Base-by-base conservation (phyloP, 1,284 basidiomycete species). In the Irpex sp. region DNA sequence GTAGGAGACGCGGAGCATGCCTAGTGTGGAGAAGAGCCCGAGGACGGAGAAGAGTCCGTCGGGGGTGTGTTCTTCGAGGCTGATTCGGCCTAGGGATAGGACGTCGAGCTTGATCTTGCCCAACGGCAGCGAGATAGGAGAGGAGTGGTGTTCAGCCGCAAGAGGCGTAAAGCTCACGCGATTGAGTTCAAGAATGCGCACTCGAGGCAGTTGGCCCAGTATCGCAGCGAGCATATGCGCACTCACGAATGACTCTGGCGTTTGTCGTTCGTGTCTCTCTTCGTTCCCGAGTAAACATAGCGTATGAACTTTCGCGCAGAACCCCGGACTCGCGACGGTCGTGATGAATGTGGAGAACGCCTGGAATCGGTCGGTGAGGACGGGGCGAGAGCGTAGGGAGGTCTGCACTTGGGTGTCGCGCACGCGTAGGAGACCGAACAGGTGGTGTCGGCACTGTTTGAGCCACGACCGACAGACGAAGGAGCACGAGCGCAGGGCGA, bases 41-140 rank as follows among this genome's bases (percentile, higher is more conserved):
- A 60, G 58, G 6, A 60, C 58, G 19, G 53, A 52, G 36, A 47
- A 55, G 7, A 60, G 53, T 21, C 58, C 58, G 23, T 36, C 53
- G 1, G 58, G 37, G 12, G 53, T 21, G 51, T 60, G 51, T 3
- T 55, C 52, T 12, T 52, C 53, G 9, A 52, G 21, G 12, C 58
- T 37, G 19, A 60, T 36, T 3, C 37, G 39, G 19, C 54, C 51
- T 9, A 60, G 45, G 4, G 58, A 60, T 14, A 60, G 37, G 21
- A 53, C 45, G 2, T 47, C 52, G 51, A 60, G 36, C 0, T 39
- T 28, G 21, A 55, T 45, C 53, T 60, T 60, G 52, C 52, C 52
- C 4, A 54, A 10, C 6, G 52, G 52, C 23, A 54, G 33, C 0
- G 28, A 12, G 16, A 16, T n/a, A 6, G 33, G 23, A 0, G 28